Evolutionary conservation across 78 protist genomes (phyloP).

Genomic region (Chrysochromulina tobinii): DNA sequence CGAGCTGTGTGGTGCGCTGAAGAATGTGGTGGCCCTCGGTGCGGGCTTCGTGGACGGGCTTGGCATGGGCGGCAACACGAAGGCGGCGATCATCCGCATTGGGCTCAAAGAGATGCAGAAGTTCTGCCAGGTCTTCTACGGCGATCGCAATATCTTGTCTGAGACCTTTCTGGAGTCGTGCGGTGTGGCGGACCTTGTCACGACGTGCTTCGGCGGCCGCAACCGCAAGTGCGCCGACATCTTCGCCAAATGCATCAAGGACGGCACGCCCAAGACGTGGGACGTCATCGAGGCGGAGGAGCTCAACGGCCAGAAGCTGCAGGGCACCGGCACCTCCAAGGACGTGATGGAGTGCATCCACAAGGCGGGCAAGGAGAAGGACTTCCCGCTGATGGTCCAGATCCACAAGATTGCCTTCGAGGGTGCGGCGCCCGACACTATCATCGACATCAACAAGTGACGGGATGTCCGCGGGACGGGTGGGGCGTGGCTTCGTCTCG

Average conservation of each 20-base stretch:
- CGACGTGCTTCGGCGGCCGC: constrained; percentile 78
- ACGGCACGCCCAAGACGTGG: background rate
- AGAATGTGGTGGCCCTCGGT: constrained; percentile 79
- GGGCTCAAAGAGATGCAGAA: constrained; percentile 68
- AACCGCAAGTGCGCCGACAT: constrained; percentile 52
- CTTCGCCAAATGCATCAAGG: background rate
- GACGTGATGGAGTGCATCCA: constrained; percentile 56
- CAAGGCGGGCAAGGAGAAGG: background rate
- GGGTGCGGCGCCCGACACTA: background rate
- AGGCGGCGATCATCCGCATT: constrained; percentile 75
- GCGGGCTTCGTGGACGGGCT: constrained; percentile 81
- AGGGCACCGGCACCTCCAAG: constrained; percentile 38
- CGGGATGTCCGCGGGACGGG: background rate
- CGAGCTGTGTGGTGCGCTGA: constrained; percentile 75
- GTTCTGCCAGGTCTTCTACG: background rate
- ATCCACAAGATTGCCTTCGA: constrained; percentile 32
- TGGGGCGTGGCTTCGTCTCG: too few relatives aligned
- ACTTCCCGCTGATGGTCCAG: constrained; percentile 50
- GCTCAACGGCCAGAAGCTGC: background rate
- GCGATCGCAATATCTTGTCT: background rate
- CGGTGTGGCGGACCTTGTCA: constrained; percentile 77
- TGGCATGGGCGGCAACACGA: constrained; percentile 65
- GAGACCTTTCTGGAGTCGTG: constrained; percentile 68
- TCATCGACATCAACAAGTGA: background rate
- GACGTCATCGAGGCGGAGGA: background rate